Evolutionary conservation across 2,329 filamentous ascomycete species (phyloP).

Genomic region (Trichoderma atroviride): DNA sequence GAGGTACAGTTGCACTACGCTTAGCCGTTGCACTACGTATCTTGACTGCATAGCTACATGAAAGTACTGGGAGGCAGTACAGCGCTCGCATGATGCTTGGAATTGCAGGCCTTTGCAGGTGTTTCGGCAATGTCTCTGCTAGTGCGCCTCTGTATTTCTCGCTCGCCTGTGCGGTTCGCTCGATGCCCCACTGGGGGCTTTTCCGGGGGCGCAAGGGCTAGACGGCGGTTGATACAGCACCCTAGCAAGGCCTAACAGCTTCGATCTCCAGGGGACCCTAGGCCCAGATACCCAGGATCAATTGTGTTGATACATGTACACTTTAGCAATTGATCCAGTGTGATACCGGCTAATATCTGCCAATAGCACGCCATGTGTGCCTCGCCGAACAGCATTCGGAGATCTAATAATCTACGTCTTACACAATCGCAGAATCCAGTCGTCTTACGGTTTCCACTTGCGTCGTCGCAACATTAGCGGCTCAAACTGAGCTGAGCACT

Average conservation of each 20-base stretch:
- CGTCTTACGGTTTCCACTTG: neutral
- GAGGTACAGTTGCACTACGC: neutral
- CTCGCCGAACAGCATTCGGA: neutral
- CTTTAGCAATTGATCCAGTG: neutral
- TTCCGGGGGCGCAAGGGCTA: neutral
- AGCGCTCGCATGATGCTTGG: neutral
- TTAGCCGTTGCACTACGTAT: neutral
- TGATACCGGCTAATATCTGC: neutral
- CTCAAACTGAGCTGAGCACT: neutral
- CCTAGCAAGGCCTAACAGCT: neutral
- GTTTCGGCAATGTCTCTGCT: conserved; percentile 12
- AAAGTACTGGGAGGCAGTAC: neutral
- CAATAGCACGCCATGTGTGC: neutral
- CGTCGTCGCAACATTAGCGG: neutral
- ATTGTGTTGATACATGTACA: neutral
- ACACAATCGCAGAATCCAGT: neutral
- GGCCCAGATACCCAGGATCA: neutral
- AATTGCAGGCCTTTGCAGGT: neutral
- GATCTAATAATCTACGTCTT: neutral
- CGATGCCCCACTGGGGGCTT: conserved; percentile 22
- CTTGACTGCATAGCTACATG: too few species aligned
- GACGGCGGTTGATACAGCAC: conserved; percentile 1
- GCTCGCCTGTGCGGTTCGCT: conserved; percentile 17
- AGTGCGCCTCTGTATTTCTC: conserved; percentile 4
- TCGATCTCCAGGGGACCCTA: conserved; percentile 11